These are phyloP conservation scores for Barbarea vulgaris DNA, from an alignment of 345 rosid species.

Conservation along the genomic window DNA sequence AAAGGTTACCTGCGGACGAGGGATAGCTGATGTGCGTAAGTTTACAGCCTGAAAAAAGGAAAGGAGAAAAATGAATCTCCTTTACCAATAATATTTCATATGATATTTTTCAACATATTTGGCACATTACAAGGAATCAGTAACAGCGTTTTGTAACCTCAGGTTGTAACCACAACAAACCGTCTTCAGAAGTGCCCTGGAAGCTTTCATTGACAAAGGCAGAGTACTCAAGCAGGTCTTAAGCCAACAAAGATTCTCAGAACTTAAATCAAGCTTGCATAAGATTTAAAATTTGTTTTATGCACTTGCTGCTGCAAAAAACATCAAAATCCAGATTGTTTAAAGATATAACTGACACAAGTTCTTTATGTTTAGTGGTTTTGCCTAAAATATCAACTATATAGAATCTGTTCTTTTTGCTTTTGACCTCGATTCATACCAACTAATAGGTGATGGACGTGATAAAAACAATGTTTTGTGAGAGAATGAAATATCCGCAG, in stretches of 20 bases:
- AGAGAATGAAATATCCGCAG: neutral
- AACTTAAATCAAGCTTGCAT: slow-evolving; percentile 30
- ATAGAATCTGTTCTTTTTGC: neutral
- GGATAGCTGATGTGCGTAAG: slow-evolving; percentile 57
- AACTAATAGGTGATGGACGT: slow-evolving; percentile 4
- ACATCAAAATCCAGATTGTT: slow-evolving; percentile 29
- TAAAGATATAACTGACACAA: slow-evolving; percentile 3
- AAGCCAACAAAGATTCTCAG: slow-evolving; percentile 36
- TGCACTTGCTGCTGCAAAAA: slow-evolving; percentile 32
- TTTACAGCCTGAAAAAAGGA: slow-evolving; percentile 80
- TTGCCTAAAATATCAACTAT: slow-evolving; percentile 13
- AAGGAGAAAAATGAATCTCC: slow-evolving; percentile 26
- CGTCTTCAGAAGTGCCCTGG: slow-evolving; percentile 20
- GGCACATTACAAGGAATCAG: slow-evolving; percentile 17
- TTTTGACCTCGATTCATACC: neutral
- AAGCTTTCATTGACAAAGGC: slow-evolving; percentile 38
- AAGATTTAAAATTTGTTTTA: slow-evolving; percentile 30
- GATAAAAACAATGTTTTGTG: neutral
- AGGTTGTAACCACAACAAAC: slow-evolving; percentile 34
- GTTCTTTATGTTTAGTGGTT: slow-evolving; percentile 15
- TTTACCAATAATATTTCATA: slow-evolving; percentile 7
- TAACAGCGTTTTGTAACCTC: slow-evolving; percentile 31
- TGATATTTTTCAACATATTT: slow-evolving; percentile 6
- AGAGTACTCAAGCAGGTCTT: slow-evolving; percentile 32
- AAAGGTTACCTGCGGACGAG: slow-evolving; percentile 50